These are phyloP conservation scores for Ceratobasidium sp. DNA, from an alignment of 1,284 basidiomycete species.

Conservation along the genomic window DNA sequence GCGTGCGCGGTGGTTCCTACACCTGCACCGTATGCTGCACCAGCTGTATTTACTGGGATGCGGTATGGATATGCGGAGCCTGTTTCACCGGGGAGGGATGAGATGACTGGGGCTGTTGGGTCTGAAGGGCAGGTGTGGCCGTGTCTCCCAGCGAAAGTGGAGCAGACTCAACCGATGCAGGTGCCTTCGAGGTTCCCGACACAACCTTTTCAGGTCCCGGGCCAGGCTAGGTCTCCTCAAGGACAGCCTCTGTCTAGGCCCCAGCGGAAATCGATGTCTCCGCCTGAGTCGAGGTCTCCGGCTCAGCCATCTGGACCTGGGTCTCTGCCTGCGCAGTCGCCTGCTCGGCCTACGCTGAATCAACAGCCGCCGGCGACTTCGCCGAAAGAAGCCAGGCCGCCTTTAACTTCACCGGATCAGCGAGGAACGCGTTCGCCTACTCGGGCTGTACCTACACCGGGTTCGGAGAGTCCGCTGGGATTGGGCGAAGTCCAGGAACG, in stretches of 20 bases:
- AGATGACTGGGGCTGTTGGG: no score
- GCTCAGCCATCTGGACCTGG: background rate
- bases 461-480: no score
- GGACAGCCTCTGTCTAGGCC: background rate
- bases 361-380: no score
- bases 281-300: background rate
- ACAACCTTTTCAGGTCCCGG: no score
- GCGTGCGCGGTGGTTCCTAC: conserved; percentile 13
- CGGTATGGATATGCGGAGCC: background rate
- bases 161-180: no score
- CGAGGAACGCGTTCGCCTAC: background rate
- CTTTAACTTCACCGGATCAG: background rate
- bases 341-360: background rate
- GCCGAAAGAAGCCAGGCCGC: background rate
- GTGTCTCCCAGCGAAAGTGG: no score
- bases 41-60: background rate
- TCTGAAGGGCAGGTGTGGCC: no score
- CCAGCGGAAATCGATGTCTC: background rate
- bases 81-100: background rate
- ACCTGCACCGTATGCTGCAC: conserved; percentile 5
- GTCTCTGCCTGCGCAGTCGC: background rate
- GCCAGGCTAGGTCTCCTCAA: no score
- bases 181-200: no score
- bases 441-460: background rate
- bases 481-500: no score